Conservation (phyloP, 1,139 yeast genomes). For the Blastobotrys aristatus region DNA sequence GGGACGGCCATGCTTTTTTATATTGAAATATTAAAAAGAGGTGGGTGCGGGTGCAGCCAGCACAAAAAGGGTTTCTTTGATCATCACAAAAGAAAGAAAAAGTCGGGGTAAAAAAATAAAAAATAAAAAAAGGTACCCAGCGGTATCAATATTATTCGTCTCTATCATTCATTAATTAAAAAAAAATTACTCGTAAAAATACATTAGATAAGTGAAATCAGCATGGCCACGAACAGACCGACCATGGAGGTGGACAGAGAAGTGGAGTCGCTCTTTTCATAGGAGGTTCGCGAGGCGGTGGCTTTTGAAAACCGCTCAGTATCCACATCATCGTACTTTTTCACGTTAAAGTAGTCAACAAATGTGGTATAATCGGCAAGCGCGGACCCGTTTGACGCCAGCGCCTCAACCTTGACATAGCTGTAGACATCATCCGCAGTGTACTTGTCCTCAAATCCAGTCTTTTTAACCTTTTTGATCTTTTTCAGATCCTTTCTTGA, state of each 20-base stretch:
- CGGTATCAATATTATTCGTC: background rate
- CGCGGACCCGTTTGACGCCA: background rate
- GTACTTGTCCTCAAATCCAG: slow-evolving; percentile 2
- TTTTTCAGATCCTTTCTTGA: background rate
- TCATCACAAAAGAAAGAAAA: too few relatives aligned
- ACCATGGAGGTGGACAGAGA: background rate
- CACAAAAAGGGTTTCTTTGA: too few relatives aligned
- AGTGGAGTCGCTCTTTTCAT: background rate
- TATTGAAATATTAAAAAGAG: too few relatives aligned
- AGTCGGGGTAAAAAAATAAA: background rate
- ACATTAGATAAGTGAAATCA: too few relatives aligned
- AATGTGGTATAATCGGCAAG: background rate
- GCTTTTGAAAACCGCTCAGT: background rate
- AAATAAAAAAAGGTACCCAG: background rate
- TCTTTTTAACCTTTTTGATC: background rate
- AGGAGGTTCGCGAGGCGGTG: background rate
- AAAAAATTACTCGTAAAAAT: background rate
- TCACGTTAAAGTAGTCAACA: background rate
- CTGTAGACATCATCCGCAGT: slow-evolving; percentile 2
- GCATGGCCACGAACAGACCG: background rate
- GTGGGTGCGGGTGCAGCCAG: too few relatives aligned
- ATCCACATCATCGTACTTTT: background rate
- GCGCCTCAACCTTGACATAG: slow-evolving; percentile 1
- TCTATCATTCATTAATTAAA: background rate
- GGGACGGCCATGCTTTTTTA: too few relatives aligned